These are phyloP conservation scores for Zygosaccharomyces pseudobailii DNA, from an alignment of 1,139 yeast species.

Conservation along the genomic window DNA sequence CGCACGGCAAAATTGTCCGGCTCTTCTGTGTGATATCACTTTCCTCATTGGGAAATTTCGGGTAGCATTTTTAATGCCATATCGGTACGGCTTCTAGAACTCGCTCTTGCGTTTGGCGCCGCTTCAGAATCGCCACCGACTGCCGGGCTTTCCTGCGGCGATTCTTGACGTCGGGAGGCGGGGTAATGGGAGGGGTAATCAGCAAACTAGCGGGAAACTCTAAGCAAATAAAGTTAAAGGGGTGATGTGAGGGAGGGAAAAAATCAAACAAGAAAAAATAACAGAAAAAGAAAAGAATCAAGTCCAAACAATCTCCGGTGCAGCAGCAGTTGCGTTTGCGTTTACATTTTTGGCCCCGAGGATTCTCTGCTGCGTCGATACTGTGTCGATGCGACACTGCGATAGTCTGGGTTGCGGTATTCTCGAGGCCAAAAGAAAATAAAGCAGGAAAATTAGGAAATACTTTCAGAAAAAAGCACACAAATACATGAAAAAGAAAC, in stretches of 20 bases:
- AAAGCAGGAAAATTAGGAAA: background rate
- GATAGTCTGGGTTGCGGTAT: too few relatives aligned
- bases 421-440: background rate
- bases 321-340: background rate
- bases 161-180: background rate
- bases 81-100: background rate
- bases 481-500: background rate
- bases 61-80: background rate
- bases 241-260: too few relatives aligned
- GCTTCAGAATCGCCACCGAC: background rate
- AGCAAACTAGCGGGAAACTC: background rate
- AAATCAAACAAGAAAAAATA: background rate
- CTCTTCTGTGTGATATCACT: too few relatives aligned
- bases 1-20: background rate
- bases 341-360: too few relatives aligned
- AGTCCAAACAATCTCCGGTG: background rate
- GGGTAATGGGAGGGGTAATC: too few relatives aligned
- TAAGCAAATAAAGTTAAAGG: background rate
- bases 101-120: background rate
- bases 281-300: background rate
- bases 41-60: background rate
- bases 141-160: background rate
- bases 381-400: too few relatives aligned
- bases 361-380: too few relatives aligned
- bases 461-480: background rate